Evolutionary conservation across 768 basidiomycete genomes (phyloP).

Genomic region (Mycena capillaripes): DNA sequence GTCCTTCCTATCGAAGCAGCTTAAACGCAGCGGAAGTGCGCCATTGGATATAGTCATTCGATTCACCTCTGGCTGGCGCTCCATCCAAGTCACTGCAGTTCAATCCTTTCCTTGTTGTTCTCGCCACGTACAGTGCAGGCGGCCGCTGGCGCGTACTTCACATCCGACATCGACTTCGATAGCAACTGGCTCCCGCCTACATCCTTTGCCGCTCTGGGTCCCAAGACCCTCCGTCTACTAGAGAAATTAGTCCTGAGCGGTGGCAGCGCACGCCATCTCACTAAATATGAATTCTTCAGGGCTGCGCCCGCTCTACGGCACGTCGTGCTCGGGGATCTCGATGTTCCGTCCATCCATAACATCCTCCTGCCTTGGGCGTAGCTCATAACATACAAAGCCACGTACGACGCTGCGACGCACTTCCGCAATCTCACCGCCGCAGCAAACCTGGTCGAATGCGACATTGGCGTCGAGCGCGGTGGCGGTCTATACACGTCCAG

Average conservation of each 20-base stretch:
- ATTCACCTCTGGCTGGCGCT: no score
- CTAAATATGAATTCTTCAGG: neutral
- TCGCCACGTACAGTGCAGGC: no score
- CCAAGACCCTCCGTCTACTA: neutral
- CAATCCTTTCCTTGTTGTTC: no score
- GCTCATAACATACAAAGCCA: neutral
- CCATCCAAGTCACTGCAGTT: no score
- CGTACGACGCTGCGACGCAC: neutral
- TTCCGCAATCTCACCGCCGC: neutral
- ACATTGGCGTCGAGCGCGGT: neutral
- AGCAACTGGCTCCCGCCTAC: neutral
- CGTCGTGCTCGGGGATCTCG: neutral
- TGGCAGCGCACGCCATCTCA: neutral
- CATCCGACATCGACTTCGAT: neutral
- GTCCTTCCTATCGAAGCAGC: no score
- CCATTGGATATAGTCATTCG: no score
- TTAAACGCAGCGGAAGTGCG: no score
- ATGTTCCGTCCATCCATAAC: neutral
- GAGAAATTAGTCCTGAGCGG: neutral
- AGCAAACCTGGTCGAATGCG: slow-evolving; percentile 10
- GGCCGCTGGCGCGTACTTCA: neutral
- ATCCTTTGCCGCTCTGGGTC: neutral
- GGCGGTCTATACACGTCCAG: neutral
- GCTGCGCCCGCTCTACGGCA: neutral
- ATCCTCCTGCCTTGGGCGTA: neutral